Percentiles rank a stretch among this genome's conserved stretches.
phyloP scores from a whole-genome alignment of 345 rosid species.

The Eucalyptus regnans region DNA sequence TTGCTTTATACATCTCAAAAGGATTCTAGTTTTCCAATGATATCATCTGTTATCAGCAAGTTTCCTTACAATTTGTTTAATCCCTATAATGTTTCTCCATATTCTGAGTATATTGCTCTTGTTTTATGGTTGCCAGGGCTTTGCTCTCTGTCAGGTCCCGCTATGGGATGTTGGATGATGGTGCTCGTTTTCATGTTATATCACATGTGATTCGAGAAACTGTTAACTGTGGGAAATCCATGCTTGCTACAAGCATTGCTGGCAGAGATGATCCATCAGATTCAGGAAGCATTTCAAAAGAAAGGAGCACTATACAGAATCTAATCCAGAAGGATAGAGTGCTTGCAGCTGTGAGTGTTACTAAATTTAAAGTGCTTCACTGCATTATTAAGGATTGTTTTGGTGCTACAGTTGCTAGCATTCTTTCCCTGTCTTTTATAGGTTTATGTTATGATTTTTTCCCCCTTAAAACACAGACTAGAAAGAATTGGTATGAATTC shows the following conservation, averaged over 20 bases:
- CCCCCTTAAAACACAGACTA: not conserved
- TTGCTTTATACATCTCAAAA: not conserved
- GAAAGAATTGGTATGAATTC: not conserved
- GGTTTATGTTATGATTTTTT: not conserved
- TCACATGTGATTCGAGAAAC: conserved; percentile 89
- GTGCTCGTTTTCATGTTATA: conserved; percentile 87
- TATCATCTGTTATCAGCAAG: not conserved
- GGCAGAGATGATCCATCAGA: conserved; percentile 63
- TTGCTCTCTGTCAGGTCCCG: conserved; percentile 73
- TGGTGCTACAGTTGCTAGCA: not conserved
- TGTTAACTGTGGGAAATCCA: conserved; percentile 67
- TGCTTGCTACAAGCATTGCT: conserved; percentile 67
- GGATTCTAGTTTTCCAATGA: not conserved
- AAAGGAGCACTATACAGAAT: conserved; percentile 53
- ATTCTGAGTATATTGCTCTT: not conserved
- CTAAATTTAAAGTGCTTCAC: not conserved
- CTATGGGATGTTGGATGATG: conserved; percentile 71
- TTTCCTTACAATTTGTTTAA: not conserved
- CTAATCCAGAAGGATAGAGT: conserved; percentile 87
- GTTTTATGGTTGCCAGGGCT: conserved; percentile 34
- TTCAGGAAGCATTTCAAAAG: conserved; percentile 50
- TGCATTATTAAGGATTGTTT: not conserved
- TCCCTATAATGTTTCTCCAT: not conserved
- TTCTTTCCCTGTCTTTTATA: not conserved
- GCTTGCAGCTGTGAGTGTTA: conserved; percentile 51